Conservation (phyloP, 2,329 filamentous ascomycete genomes). For the Truncatella angustata region DNA sequence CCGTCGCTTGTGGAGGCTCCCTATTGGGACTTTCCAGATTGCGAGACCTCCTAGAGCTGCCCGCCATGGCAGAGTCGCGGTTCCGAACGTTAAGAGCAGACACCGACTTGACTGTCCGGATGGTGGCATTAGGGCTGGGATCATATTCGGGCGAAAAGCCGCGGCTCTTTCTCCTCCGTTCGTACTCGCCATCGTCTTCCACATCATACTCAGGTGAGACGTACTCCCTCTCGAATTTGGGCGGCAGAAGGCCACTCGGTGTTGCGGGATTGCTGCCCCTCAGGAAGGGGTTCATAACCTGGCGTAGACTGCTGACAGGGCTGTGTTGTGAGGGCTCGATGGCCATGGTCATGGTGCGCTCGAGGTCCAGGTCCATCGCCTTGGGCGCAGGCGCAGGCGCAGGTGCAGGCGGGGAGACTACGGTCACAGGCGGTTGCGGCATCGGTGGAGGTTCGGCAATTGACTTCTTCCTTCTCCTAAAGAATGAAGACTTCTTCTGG, state of each 20-base stretch:
- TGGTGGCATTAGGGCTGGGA: constrained; percentile 68
- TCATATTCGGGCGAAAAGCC: constrained; percentile 77
- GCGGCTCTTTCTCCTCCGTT: constrained; percentile 22
- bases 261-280: constrained; percentile 17
- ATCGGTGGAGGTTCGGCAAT: constrained; percentile 66
- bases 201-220: constrained; percentile 19
- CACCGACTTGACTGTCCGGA: constrained; percentile 58
- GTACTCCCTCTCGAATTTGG: constrained; percentile 19
- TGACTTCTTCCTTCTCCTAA: constrained; percentile 90
- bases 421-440: constrained; percentile 28
- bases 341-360: constrained; percentile 28
- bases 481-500: constrained; percentile 95
- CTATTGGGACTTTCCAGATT: constrained; percentile 22
- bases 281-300: constrained; percentile 86
- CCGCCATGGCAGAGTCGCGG: constrained; percentile 17
- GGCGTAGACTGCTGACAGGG: constrained; percentile 76
- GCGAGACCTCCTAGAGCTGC: constrained; percentile 19
- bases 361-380: constrained; percentile 28
- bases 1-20: constrained; percentile 24
- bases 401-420: constrained; percentile 12
- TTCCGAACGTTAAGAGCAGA: constrained; percentile 31
- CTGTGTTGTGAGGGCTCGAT: constrained; percentile 46
- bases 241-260: constrained; percentile 16
- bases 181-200: constrained; percentile 14
- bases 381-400: too few relatives aligned